A percentile compares a stretch with the other conserved stretches of the same genome.
Conservation (phyloP, 345 rosid species). For the Noccaea bulbosa region DNA sequence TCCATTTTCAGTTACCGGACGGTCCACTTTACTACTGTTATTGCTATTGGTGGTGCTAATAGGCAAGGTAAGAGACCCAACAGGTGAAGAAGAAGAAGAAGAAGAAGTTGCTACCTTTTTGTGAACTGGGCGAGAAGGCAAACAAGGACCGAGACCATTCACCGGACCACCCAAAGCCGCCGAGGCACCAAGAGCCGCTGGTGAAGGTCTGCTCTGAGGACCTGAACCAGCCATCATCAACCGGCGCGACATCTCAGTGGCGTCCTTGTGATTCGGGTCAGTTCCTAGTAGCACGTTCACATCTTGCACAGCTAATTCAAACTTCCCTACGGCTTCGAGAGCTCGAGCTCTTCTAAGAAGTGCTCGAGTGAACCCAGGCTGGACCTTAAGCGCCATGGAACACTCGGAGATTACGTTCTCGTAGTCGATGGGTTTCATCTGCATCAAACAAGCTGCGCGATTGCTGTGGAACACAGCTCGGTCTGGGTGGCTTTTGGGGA, state of each 20-base stretch:
- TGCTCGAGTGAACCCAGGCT: slow-evolving; percentile 79
- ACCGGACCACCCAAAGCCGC: slow-evolving; percentile 95
- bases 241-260: slow-evolving; percentile 67
- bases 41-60: background rate
- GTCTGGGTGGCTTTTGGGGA: slow-evolving; percentile 79
- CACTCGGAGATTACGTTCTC: slow-evolving; percentile 87
- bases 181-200: slow-evolving; percentile 98
- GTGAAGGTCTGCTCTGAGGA: slow-evolving; percentile 92
- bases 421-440: slow-evolving; percentile 93
- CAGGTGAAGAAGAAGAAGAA: slow-evolving; percentile 46
- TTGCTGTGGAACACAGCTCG: slow-evolving; percentile 94
- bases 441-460: slow-evolving; percentile 96
- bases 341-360: slow-evolving; percentile 93
- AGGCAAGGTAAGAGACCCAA: slow-evolving; percentile 42
- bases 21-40: slow-evolving; percentile 42
- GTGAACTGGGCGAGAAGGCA: slow-evolving; percentile 73
- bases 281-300: slow-evolving; percentile 69
- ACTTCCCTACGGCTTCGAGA: slow-evolving; percentile 75
- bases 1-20: slow-evolving; percentile 56
- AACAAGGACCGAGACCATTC: slow-evolving; percentile 87
- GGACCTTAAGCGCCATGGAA: slow-evolving; percentile 78
- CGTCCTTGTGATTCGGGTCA: slow-evolving; percentile 80
- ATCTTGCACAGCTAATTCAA: slow-evolving; percentile 84
- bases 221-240: slow-evolving; percentile 65
- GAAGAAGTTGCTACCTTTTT: slow-evolving; percentile 53